These are phyloP conservation scores for Nepenthes alata DNA, from an alignment of 179 eudicot species.

Conservation along the genomic window DNA sequence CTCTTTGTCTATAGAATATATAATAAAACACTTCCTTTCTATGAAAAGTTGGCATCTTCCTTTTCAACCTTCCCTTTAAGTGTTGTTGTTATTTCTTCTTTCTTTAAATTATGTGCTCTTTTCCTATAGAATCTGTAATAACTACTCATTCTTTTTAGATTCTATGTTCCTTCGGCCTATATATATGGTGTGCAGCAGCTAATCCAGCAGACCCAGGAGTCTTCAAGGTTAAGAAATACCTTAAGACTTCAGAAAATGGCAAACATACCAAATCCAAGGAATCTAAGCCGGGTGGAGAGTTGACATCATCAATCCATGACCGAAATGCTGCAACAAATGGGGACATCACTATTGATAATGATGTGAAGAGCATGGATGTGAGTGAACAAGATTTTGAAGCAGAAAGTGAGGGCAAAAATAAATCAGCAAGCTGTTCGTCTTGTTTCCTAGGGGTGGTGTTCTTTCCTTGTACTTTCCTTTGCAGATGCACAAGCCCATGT, in stretches of 20 bases:
- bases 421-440: conserved; percentile 19
- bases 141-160: conserved; percentile 33
- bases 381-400: conserved; percentile 24
- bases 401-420: conserved; percentile 25
- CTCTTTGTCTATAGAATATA: no score
- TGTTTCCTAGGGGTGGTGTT: conserved; percentile 34
- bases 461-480: conserved; percentile 52
- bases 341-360: conserved; percentile 29
- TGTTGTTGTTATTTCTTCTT: no score
- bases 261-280: conserved; percentile 25
- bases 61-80: no score
- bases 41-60: no score
- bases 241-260: conserved; percentile 34
- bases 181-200: conserved; percentile 98
- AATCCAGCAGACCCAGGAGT: conserved; percentile 97
- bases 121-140: neutral
- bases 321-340: conserved; percentile 31
- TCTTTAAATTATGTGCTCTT: neutral
- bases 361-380: conserved; percentile 22
- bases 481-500: conserved; percentile 43
- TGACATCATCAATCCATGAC: conserved; percentile 41
- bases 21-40: no score
- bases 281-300: conserved; percentile 37
- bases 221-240: conserved; percentile 84
- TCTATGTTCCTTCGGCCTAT: conserved; percentile 55